Percentiles rank a stretch among this genome's conserved stretches.
These are phyloP conservation scores for Vaccinium myrtillus DNA, from an alignment of 148 eudicot species.

Conservation along the genomic window DNA sequence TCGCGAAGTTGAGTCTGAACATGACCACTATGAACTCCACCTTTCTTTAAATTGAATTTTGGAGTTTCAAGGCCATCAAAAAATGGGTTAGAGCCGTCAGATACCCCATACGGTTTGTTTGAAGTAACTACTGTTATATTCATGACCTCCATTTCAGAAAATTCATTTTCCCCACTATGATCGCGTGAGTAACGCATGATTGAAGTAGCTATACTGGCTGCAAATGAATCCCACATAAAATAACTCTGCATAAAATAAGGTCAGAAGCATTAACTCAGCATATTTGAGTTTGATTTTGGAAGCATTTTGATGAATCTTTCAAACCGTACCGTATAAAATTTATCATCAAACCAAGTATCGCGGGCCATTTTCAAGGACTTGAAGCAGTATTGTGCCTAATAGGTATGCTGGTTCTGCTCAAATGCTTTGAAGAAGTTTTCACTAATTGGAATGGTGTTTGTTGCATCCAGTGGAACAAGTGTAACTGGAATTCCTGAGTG, in stretches of 20 bases:
- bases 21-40: slow-evolving; percentile 89
- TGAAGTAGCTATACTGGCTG: slow-evolving; percentile 73
- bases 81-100: slow-evolving; percentile 79
- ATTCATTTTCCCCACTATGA: slow-evolving; percentile 58
- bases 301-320: neutral
- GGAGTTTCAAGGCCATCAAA: slow-evolving; percentile 52
- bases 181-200: slow-evolving; percentile 53
- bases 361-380: slow-evolving; percentile 62
- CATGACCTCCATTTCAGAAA: slow-evolving; percentile 74
- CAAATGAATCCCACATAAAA: slow-evolving; percentile 89
- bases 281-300: neutral
- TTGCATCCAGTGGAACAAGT: slow-evolving; percentile 79
- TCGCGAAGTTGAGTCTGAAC: slow-evolving; percentile 74
- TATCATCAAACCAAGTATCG: slow-evolving; percentile 64
- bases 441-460: slow-evolving; percentile 74
- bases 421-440: slow-evolving; percentile 51
- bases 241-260: slow-evolving; percentile 48
- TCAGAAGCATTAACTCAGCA: neutral
- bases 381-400: slow-evolving; percentile 77
- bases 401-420: slow-evolving; percentile 65
- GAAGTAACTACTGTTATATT: slow-evolving; percentile 83
- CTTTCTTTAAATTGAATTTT: slow-evolving; percentile 45
- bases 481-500: slow-evolving; percentile 90
- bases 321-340: slow-evolving; percentile 54
- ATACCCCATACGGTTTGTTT: slow-evolving; percentile 69